A percentile compares a stretch with the other conserved stretches of the same genome.
Evolutionary conservation across 768 basidiomycete genomes (phyloP).

Genomic region (Mycena indigotica): DNA sequence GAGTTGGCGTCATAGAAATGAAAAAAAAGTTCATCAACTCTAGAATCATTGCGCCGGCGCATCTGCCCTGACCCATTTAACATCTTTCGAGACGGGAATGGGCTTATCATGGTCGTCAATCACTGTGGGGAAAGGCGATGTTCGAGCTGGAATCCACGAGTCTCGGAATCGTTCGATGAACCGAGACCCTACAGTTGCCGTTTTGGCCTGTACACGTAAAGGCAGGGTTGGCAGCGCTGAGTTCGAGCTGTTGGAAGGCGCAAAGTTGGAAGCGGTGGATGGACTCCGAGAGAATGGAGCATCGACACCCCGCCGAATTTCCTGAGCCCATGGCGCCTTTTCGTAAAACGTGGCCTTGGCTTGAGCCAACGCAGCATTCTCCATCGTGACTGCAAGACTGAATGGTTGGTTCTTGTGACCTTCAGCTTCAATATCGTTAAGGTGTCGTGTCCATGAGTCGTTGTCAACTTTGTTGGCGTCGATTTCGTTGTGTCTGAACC

Average conservation of each 20-base stretch:
- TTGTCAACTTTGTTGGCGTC: slow-evolving; percentile 13
- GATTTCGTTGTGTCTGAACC: slow-evolving; percentile 18
- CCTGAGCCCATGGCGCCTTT: slow-evolving; percentile 21
- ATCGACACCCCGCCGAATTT: slow-evolving; percentile 21
- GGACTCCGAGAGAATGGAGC: slow-evolving; percentile 12
- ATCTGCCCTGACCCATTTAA: slow-evolving; percentile 18
- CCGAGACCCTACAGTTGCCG: slow-evolving; percentile 16
- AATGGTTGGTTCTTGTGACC: slow-evolving; percentile 11
- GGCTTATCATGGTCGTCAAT: slow-evolving; percentile 18
- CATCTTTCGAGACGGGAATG: slow-evolving; percentile 14
- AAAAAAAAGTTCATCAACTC: background rate
- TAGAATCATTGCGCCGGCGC: background rate
- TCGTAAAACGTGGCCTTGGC: slow-evolving; percentile 1
- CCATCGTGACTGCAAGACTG: background rate
- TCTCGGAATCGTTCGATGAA: slow-evolving; percentile 23
- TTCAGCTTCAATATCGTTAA: slow-evolving; percentile 19
- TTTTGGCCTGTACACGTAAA: slow-evolving; percentile 14
- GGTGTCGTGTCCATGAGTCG: slow-evolving; percentile 22
- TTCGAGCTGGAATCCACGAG: slow-evolving; percentile 8
- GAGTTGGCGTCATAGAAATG: background rate
- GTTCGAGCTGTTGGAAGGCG: slow-evolving; percentile 4
- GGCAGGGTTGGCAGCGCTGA: slow-evolving; percentile 21
- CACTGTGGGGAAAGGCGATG: slow-evolving; percentile 10
- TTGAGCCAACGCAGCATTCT: background rate
- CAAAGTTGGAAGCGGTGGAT: background rate